These are phyloP conservation scores for Penicillium sp. DNA, from an alignment of 2,329 filamentous ascomycete genomes.

Conservation along the genomic window DNA sequence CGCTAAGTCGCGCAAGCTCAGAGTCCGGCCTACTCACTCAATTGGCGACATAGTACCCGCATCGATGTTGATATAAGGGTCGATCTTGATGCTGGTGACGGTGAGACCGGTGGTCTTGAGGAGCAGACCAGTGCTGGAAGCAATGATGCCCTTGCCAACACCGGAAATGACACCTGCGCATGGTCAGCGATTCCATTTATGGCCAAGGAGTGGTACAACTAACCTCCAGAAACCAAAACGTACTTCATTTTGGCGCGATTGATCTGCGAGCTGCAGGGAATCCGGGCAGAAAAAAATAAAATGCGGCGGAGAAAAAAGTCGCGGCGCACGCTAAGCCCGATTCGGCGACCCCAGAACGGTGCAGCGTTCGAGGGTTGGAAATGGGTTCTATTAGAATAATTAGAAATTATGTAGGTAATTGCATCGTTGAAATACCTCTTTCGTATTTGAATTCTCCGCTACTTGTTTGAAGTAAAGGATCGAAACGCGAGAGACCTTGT, in stretches of 20 bases:
- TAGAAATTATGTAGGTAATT: too few relatives aligned
- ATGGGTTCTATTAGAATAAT: background rate
- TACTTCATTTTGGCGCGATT: conserved; percentile 65
- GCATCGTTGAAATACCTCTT: too few relatives aligned
- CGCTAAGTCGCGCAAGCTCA: background rate
- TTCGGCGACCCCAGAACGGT: background rate
- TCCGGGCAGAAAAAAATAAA: background rate
- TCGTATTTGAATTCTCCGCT: too few relatives aligned
- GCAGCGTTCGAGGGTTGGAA: background rate
- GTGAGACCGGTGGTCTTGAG: conserved; percentile 30
- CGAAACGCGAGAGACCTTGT: too few relatives aligned
- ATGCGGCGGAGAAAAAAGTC: conserved; percentile 1
- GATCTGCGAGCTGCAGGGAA: background rate
- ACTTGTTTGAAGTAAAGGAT: too few relatives aligned
- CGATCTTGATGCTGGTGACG: conserved; percentile 40
- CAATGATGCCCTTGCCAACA: conserved; percentile 64
- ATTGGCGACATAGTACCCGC: conserved; percentile 61
- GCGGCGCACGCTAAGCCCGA: conserved; percentile 4
- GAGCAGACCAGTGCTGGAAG: conserved; percentile 46
- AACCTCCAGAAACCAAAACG: conserved; percentile 76
- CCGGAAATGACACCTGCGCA: conserved; percentile 48
- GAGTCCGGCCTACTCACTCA: conserved; percentile 19
- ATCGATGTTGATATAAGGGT: conserved; percentile 74
- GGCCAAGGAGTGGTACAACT: conserved; percentile 26
- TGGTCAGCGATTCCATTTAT: conserved; percentile 3